These are phyloP conservation scores for Chaetomiaceae sp. DNA, from an alignment of 2,329 filamentous ascomycete species.

Conservation along the genomic window DNA sequence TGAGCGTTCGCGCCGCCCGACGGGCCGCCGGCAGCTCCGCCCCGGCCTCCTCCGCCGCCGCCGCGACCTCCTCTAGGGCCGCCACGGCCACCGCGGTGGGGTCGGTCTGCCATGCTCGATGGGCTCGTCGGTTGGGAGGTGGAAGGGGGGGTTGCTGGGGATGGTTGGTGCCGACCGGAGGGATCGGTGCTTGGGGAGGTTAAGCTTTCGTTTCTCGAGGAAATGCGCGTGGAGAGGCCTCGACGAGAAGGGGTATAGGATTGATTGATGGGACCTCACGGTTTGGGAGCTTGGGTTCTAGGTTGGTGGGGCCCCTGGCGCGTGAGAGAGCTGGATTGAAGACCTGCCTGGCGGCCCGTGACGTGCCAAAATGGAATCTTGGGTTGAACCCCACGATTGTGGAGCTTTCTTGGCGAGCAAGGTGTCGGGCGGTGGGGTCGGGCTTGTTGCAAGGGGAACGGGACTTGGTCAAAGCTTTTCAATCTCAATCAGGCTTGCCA, in stretches of 20 bases:
- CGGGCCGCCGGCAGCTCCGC: conserved; percentile 33
- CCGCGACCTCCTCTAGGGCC: conserved; percentile 22
- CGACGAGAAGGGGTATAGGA: too few relatives aligned
- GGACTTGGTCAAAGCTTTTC: background rate
- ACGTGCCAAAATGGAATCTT: background rate
- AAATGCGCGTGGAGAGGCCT: too few relatives aligned
- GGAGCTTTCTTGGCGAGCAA: conserved; percentile 1
- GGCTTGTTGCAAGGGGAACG: too few relatives aligned
- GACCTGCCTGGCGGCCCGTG: background rate
- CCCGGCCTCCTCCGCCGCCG: conserved; percentile 32
- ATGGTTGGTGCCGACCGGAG: too few relatives aligned
- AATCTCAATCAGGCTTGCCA: too few relatives aligned
- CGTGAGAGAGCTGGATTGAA: background rate
- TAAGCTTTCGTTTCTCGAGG: too few relatives aligned
- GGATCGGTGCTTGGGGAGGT: too few relatives aligned
- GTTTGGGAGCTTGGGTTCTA: too few relatives aligned
- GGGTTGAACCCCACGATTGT: conserved; percentile 2
- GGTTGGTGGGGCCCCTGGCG: background rate
- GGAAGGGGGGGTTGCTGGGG: background rate
- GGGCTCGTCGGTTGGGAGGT: background rate
- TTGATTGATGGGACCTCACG: too few relatives aligned
- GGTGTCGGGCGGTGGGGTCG: conserved; percentile 3
- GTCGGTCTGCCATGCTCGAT: conserved; percentile 48
- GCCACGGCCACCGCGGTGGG: conserved; percentile 33
- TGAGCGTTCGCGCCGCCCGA: background rate